Conservation (phyloP, 768 basidiomycete species). For the Trichaptum fuscoviolaceum region DNA sequence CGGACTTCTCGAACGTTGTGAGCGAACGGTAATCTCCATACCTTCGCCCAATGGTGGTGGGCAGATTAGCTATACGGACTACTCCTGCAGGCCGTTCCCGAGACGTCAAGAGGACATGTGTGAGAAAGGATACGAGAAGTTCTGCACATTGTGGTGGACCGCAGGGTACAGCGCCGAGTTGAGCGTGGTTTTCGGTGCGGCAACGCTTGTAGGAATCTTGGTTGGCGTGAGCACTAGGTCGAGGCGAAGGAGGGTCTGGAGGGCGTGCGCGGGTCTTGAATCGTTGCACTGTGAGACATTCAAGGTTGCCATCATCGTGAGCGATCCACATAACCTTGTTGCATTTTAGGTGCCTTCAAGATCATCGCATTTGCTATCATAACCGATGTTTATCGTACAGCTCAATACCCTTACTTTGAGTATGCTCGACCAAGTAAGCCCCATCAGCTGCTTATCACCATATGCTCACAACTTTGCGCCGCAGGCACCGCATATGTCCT, state of each 20-base stretch:
- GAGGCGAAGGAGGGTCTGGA: conserved; percentile 71
- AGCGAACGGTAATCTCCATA: conserved; percentile 41
- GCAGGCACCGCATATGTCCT: conserved; percentile 57
- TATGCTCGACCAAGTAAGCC: conserved; percentile 55
- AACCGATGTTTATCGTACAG: conserved; percentile 50
- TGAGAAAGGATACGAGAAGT: conserved; percentile 46
- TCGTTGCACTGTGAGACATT: conserved; percentile 51
- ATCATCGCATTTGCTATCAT: conserved; percentile 59
- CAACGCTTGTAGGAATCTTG: conserved; percentile 52
- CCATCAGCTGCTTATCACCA: not conserved
- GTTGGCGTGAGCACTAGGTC: conserved; percentile 72
- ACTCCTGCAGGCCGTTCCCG: conserved; percentile 64
- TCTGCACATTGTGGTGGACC: conserved; percentile 68
- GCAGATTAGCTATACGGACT: conserved; percentile 46
- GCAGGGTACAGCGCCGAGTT: conserved; percentile 65
- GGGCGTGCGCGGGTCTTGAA: conserved; percentile 49
- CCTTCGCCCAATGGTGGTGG: conserved; percentile 41
- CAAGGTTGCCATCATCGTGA: not conserved
- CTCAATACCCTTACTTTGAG: conserved; percentile 45
- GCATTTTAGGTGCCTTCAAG: conserved; percentile 46
- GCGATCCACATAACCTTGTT: not conserved
- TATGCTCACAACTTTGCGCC: not conserved
- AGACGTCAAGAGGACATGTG: conserved; percentile 40
- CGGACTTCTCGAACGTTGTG: conserved; percentile 56
- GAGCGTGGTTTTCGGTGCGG: conserved; percentile 55